Conservation (phyloP, 805 yeast genomes). For the Priceomyces haplophilus region DNA sequence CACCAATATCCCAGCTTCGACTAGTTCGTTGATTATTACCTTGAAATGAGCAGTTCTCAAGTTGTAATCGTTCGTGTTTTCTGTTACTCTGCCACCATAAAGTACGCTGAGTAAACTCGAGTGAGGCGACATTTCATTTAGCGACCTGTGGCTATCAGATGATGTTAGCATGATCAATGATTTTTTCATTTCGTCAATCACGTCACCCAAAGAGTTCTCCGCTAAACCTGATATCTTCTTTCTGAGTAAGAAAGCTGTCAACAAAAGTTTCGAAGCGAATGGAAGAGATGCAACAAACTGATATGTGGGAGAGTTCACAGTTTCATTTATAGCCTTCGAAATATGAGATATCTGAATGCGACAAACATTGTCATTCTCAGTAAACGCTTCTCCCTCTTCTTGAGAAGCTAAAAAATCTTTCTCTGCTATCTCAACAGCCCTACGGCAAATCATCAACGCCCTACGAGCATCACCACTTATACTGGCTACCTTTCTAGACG, state of each 20-base stretch:
- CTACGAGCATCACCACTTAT: constrained; percentile 97
- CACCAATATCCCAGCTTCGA: constrained; percentile 73
- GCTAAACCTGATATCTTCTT: constrained; percentile 65
- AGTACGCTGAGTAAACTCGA: constrained; percentile 20
- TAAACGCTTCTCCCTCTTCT: constrained; percentile 21
- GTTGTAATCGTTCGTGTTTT: constrained; percentile 19
- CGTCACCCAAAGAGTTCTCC: constrained; percentile 71
- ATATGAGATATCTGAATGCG: constrained; percentile 72
- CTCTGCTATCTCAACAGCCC: constrained; percentile 90
- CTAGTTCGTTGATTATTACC: constrained; percentile 61
- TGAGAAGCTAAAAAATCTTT: constrained; percentile 40
- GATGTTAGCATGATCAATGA: constrained; percentile 42
- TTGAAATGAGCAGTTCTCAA: constrained; percentile 59
- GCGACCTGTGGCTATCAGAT: constrained; percentile 16
- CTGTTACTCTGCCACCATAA: constrained; percentile 20
- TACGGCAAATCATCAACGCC: constrained; percentile 79
- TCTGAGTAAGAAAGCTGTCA: constrained; percentile 65
- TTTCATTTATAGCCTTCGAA: constrained; percentile 73
- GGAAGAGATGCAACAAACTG: constrained; percentile 58
- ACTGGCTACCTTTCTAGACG: constrained; percentile 90
- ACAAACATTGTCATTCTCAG: constrained; percentile 33
- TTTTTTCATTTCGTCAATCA: constrained; percentile 71
- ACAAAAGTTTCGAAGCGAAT: constrained; percentile 64
- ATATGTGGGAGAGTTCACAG: constrained; percentile 70
- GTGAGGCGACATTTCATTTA: constrained; percentile 15